Conservation (phyloP, 2,329 filamentous ascomycete species). For the Nigrospora oryzae region DNA sequence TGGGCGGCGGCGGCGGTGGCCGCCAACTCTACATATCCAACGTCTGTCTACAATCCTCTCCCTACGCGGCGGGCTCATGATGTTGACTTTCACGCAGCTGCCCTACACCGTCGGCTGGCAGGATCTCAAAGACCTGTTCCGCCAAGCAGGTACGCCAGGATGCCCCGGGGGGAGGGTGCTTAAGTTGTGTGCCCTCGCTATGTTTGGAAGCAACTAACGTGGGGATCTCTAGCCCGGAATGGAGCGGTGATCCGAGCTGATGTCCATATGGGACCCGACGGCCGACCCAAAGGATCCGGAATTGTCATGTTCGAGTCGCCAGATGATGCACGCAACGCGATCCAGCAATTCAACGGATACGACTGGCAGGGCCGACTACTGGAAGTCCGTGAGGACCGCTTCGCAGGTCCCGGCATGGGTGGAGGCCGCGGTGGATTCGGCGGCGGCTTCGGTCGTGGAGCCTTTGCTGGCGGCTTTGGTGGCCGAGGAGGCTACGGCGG, state of each 20-base stretch:
- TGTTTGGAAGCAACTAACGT: conserved; percentile 5
- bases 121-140: conserved; percentile 96
- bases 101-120: conserved; percentile 98
- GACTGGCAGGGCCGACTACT: conserved; percentile 94
- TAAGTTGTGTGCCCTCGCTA: neutral
- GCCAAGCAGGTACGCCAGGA: conserved; percentile 76
- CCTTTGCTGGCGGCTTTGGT: conserved; percentile 35
- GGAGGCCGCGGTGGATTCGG: conserved; percentile 41
- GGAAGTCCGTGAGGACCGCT: conserved; percentile 94
- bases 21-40: conserved; percentile 97
- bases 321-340: conserved; percentile 91
- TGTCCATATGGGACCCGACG: conserved; percentile 85
- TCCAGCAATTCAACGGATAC: conserved; percentile 96
- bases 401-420: conserved; percentile 59
- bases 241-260: conserved; percentile 89
- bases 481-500: conserved; percentile 31
- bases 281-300: conserved; percentile 90
- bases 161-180: no score
- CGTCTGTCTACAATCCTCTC: conserved; percentile 58
- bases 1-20: conserved; percentile 44
- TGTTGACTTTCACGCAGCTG: conserved; percentile 51
- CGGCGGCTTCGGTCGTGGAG: conserved; percentile 29
- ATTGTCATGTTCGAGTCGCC: conserved; percentile 94
- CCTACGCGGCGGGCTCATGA: conserved; percentile 7
- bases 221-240: conserved; percentile 38